Base-by-base conservation (phyloP, 2,329 filamentous ascomycete genomes). In the Chaetomiaceae sp. region DNA sequence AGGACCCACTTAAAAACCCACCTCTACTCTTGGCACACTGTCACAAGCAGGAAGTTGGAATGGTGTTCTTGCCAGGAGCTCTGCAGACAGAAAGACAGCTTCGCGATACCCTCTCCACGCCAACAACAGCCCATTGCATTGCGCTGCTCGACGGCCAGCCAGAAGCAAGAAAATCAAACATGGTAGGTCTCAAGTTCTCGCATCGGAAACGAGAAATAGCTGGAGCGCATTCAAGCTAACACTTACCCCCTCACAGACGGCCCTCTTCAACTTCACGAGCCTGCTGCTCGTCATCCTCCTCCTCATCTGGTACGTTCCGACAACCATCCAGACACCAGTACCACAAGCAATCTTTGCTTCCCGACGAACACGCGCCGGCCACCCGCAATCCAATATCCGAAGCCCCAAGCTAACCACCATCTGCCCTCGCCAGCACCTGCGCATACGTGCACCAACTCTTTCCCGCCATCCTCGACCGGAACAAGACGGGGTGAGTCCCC, bases 251-350 rank as follows among this genome's bases (percentile, higher is more conserved):
- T 31, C 49, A 20, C 66, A 96, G 94, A 88, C 94, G 55, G 94
- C 94, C 51, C 87, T 99, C 66, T 96, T 99, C 85, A 97, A 97
- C 76, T 97, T 99, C 78, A 91, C 96, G 73, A 95, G 91, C 55
- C 87, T 97, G 63, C 83, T 99, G 64, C 83, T 97, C 65, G 92
- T 96, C 62, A 84, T 99, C 65, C 84, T 99, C 47, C 87, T 99
- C 63, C 84, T 95, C 63, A 95, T 97, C 68, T 99, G 94, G 57
- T 59, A 57, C 31, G 43, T 2, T 6, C 8, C 4, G 29, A 2
- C 12, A 29, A n/a, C 31, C 27, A 9, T 14, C 5, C 23, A 15
- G 43, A 14, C 9, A 11, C 5, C 9, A 6, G 3, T 9, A 31
- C 27, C 27, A 31, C 27, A 12, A 31, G 9, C 9, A 11, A 31